Evolutionary conservation across 2,329 filamentous ascomycete genomes (phyloP), one percentile per base, ranked within the genome.

Genomic region (Claviceps pazoutovae): DNA sequence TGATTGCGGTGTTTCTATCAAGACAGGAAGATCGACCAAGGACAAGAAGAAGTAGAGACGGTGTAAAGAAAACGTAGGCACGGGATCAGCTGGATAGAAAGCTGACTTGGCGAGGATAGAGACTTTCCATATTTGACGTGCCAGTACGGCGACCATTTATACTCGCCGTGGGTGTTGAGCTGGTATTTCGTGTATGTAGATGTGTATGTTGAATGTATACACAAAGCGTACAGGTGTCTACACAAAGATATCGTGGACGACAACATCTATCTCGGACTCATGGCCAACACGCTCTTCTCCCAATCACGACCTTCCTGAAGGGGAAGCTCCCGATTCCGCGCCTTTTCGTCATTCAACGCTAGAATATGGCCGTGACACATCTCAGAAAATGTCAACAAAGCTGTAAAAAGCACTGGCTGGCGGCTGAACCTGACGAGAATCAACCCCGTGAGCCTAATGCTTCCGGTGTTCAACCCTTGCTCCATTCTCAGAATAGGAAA

Each of bases 221-320:
- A 34, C 30, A 34, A 34, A 34, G 30, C 9, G 9, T 34, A 1
- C 30, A 11, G 9, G 30, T 34, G 30, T 34, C 30, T 34, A 34
- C 30, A 34, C 8, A 34, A 34, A 34, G 30, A 11, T 39, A 23
- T 30, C 13, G 21, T 47, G 21, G 37, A 44, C 26, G 13, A 17
- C 13, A 44, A 50, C 13, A 7, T 21, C n/a, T 4, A 21, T 37
- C n/a, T 43, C n/a, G 5, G 14, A 49, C n/a, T n/a, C 8, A 49
- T 7, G 19, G 39, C n/a, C 19, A 43, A 14, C 26, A 11, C 13
- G n/a, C 39, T 26, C 17, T 21, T n/a, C 34, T 38, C 17, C 21
- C 30, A 41, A 36, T 21, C 51, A 42, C 49, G 38, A 55, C 55
- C 55, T 56, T 55, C 54, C 55, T 50, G 42, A 56, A 53, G 50